A percentile compares a stretch with the other conserved stretches of the same genome.
Evolutionary conservation across 1,284 basidiomycete species (phyloP).

Genomic region (Sporisorium sorghi): DNA sequence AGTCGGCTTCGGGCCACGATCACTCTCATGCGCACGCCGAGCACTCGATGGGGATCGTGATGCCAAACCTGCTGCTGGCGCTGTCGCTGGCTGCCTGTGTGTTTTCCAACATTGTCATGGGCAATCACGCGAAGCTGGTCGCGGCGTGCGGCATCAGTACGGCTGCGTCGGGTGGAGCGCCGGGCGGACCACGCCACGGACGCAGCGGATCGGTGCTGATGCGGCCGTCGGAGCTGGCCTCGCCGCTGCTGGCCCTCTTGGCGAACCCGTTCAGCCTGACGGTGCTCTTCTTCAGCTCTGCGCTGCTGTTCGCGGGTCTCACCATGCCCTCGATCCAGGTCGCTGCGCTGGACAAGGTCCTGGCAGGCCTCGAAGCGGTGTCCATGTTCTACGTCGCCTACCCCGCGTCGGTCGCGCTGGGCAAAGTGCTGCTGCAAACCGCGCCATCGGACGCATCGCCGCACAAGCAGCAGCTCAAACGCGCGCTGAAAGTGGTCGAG

Average conservation of each 20-base stretch:
- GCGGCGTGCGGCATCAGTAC: slow-evolving; percentile 66
- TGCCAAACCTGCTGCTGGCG: slow-evolving; percentile 53
- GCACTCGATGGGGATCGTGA: slow-evolving; percentile 42
- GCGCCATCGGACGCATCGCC: slow-evolving; percentile 41
- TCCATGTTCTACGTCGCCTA: slow-evolving; percentile 65
- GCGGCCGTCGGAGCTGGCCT: slow-evolving; percentile 50
- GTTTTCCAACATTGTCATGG: slow-evolving; percentile 58
- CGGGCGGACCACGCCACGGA: slow-evolving; percentile 42
- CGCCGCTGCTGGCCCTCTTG: slow-evolving; percentile 54
- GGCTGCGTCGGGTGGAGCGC: slow-evolving; percentile 46
- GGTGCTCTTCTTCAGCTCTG: slow-evolving; percentile 64
- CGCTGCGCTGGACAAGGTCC: slow-evolving; percentile 66
- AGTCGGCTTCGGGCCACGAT: slow-evolving; percentile 43
- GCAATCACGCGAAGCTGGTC: slow-evolving; percentile 63
- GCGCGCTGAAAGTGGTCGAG: slow-evolving; percentile 58
- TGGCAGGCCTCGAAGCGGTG: slow-evolving; percentile 64
- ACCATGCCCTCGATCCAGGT: slow-evolving; percentile 63
- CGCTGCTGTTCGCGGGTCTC: slow-evolving; percentile 54
- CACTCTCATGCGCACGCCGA: slow-evolving; percentile 55
- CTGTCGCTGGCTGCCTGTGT: slow-evolving; percentile 51
- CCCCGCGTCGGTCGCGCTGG: slow-evolving; percentile 61
- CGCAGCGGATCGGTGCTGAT: slow-evolving; percentile 55
- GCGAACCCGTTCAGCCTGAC: slow-evolving; percentile 66
- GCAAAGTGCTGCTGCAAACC: slow-evolving; percentile 65
- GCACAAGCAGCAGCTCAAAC: slow-evolving; percentile 48